These are phyloP conservation scores for Coemansia sp. DNA, from an alignment of 192 early-diverging fungal species.

Conservation along the genomic window DNA sequence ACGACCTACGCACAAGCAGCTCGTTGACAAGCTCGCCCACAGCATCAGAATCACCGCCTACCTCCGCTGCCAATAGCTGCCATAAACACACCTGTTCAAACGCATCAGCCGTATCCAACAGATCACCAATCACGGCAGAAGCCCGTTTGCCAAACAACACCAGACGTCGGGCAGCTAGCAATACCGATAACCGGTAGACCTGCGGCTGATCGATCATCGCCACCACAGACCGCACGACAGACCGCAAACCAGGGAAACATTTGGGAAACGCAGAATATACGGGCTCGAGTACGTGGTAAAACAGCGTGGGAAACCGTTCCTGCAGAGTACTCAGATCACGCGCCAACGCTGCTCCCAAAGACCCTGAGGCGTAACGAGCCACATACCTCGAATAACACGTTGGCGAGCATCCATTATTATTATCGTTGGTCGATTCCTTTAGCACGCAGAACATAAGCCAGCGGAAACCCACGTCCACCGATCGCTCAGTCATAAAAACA, in stretches of 20 bases:
- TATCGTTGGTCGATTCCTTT: neutral
- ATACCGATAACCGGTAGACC: constrained; percentile 45
- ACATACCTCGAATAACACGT: constrained; percentile 15
- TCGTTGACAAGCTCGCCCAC: constrained; percentile 13
- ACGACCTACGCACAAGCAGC: constrained; percentile 6
- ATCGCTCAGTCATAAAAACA: constrained; percentile 24
- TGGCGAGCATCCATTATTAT: neutral
- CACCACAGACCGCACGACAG: constrained; percentile 38
- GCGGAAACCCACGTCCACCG: constrained; percentile 44
- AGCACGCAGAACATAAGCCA: constrained; percentile 21
- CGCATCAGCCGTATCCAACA: constrained; percentile 49
- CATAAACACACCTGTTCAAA: constrained; percentile 63
- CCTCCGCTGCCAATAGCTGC: constrained; percentile 55
- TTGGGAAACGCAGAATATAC: constrained; percentile 46
- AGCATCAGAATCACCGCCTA: constrained; percentile 23
- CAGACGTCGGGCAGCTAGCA: constrained; percentile 18
- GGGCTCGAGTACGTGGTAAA: constrained; percentile 41
- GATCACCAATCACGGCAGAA: constrained; percentile 16
- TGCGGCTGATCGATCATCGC: constrained; percentile 56
- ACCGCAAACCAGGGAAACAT: constrained; percentile 27
- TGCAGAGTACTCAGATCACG: constrained; percentile 51
- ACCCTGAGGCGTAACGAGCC: constrained; percentile 25
- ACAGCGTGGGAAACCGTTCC: constrained; percentile 44
- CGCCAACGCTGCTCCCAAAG: constrained; percentile 40
- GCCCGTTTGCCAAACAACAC: constrained; percentile 26